Evolutionary conservation across 208 protist genomes (phyloP), one percentile per base, ranked within the genome.

Genomic region (Crithidia mellificae): DNA sequence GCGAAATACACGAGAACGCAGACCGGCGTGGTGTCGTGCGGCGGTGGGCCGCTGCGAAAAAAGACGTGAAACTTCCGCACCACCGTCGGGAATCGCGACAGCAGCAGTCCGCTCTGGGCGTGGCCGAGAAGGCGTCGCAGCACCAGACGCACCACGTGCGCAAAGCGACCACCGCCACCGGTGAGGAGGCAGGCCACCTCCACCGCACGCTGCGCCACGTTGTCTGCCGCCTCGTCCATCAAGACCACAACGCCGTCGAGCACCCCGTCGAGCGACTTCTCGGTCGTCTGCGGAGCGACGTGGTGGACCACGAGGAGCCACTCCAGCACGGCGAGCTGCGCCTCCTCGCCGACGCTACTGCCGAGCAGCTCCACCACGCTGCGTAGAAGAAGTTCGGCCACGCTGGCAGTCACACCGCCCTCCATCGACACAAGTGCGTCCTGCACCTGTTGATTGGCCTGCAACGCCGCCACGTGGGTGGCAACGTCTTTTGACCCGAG

Each of bases 301-400:
- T 80, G 72, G 43, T 74, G 72, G 34, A 84, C 29, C 4, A 87
- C 58, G 39, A 83, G 78, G n/a, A 89, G 74, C 84, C 84, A 90
- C 53, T 90, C 84, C 20, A 90, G 64, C n/a, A 70, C 58, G 0
- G 75, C 78, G 3, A 85, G 49, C 44, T 78, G 75, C n/a, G 78
- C 77, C 39, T 87, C 84, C 38, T 86, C 81, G 22, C 62, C 70
- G 20, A 59, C 70, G 49, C 55, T 59, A 46, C 53, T 52, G 47
- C 53, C 34, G 19, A 75, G 53, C 55, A 69, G 30, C 46, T 75
- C 70, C 55, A 63, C 4, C n/a, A 75, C 62, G 19, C 62, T 44
- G n/a, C 39, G 61, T 14, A 68, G 34, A 4, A 75, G 70, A 2
- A 58, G 29, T 20, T 69, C 70, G 0, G 55, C 56, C 15, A 69